Evolutionary conservation across 352 stramenopile species (phyloP).

Genomic region (Lagenidium sp.): DNA sequence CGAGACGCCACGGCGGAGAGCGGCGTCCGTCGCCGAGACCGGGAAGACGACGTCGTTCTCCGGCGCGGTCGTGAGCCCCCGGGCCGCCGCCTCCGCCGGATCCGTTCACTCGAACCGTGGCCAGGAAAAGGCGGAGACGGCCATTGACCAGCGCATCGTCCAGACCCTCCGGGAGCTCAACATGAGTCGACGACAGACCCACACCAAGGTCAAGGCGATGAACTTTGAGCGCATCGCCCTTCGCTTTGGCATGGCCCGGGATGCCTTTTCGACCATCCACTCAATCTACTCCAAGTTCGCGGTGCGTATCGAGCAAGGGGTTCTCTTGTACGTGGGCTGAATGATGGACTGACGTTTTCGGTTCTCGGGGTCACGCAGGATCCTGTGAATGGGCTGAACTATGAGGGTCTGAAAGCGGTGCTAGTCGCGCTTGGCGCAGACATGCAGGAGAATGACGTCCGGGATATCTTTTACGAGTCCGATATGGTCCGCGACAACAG

Average conservation of each 20-base stretch:
- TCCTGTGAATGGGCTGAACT: conserved; percentile 43
- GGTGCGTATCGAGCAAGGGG: conserved; percentile 18
- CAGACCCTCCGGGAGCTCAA: conserved; percentile 57
- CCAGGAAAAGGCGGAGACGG: conserved; percentile 34
- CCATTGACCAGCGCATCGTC: conserved; percentile 59
- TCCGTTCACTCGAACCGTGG: no score
- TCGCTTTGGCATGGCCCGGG: conserved; percentile 50
- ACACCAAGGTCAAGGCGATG: conserved; percentile 30
- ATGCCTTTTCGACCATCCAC: conserved; percentile 58
- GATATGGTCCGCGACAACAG: conserved; percentile 84
- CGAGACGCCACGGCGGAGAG: no score
- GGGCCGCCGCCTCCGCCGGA: no score
- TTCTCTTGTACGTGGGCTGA: background rate
- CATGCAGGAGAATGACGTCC: conserved; percentile 60
- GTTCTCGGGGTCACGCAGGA: conserved; percentile 17
- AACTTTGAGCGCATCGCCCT: conserved; percentile 78
- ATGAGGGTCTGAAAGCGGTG: conserved; percentile 52
- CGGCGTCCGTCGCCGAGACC: no score
- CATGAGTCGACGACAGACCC: conserved; percentile 29
- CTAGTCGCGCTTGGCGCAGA: conserved; percentile 46
- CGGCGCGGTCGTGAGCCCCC: no score
- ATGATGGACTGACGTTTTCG: background rate
- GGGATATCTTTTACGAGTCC: conserved; percentile 83
- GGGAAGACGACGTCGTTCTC: no score
- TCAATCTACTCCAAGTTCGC: conserved; percentile 56